These are phyloP conservation scores for Diaporthe sp. DNA, from an alignment of 2,329 filamentous ascomycete species.

Conservation along the genomic window DNA sequence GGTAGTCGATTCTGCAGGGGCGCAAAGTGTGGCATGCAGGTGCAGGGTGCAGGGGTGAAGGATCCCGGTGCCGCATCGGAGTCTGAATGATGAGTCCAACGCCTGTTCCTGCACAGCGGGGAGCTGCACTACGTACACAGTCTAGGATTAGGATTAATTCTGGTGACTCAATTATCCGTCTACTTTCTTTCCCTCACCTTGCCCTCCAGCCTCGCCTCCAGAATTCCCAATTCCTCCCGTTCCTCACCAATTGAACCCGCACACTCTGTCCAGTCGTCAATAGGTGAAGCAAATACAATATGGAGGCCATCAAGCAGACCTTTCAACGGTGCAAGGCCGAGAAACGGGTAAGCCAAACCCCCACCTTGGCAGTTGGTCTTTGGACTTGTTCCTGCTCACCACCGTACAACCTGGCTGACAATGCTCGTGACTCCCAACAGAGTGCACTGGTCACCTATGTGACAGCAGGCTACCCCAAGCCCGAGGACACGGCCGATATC, in stretches of 20 bases:
- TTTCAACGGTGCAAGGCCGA: constrained; percentile 73
- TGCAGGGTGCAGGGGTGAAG: constrained; percentile 2
- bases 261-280: constrained; percentile 29
- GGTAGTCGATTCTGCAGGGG: not conserved
- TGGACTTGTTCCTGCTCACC: constrained; percentile 5
- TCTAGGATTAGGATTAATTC: constrained; percentile 29
- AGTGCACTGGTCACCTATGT: constrained; percentile 95
- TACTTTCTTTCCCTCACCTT: not conserved
- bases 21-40: not conserved
- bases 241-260: not conserved
- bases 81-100: not conserved
- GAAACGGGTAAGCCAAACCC: constrained; percentile 63
- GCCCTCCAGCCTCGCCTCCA: not conserved
- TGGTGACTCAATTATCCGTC: constrained; percentile 39
- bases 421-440: constrained; percentile 57
- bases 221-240: not conserved
- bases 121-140: not conserved
- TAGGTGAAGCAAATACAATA: constrained; percentile 49
- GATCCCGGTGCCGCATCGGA: constrained; percentile 14
- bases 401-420: constrained; percentile 17
- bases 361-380: not conserved
- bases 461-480: constrained; percentile 90
- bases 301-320: constrained; percentile 72
- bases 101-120: not conserved
- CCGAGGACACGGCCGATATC: constrained; percentile 86